phyloP scores from a whole-genome alignment of 257 asterid genomes.

The Sherardia arvensis region DNA sequence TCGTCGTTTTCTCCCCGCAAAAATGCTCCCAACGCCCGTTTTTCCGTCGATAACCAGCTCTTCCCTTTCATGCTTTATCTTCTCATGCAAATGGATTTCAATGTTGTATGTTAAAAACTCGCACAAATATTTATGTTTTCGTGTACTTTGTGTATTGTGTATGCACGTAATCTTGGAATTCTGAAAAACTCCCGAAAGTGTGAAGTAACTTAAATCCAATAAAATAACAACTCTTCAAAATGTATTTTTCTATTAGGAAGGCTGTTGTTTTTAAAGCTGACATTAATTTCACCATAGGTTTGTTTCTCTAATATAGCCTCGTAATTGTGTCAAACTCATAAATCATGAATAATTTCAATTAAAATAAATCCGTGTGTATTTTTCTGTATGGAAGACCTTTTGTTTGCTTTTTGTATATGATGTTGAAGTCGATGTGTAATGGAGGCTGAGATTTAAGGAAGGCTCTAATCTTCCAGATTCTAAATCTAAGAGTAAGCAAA shows the following conservation, averaged over 20 bases:
- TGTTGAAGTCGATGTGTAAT: background rate
- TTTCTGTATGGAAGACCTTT: background rate
- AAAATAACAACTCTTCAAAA: too few relatives aligned
- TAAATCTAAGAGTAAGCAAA: constrained; percentile 70
- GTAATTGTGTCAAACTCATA: background rate
- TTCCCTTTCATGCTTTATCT: background rate
- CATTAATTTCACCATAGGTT: too few relatives aligned
- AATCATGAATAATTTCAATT: background rate
- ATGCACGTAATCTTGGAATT: background rate
- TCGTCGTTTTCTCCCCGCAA: too few relatives aligned
- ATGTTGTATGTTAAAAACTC: too few relatives aligned
- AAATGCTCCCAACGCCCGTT: constrained; percentile 99
- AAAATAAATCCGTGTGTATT: background rate
- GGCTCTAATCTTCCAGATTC: constrained; percentile 57
- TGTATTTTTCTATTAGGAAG: background rate
- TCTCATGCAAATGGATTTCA: too few relatives aligned
- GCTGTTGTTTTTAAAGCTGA: too few relatives aligned
- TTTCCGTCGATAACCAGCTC: constrained; percentile 73
- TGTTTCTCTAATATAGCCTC: too few relatives aligned
- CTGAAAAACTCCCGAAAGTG: background rate
- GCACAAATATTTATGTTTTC: too few relatives aligned
- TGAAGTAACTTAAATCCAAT: background rate
- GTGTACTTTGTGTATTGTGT: too few relatives aligned
- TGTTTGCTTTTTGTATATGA: constrained; percentile 1
- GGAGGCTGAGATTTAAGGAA: background rate